Base-by-base conservation (phyloP, 1,284 basidiomycete genomes). In the Fomitopsis schrenkii region DNA sequence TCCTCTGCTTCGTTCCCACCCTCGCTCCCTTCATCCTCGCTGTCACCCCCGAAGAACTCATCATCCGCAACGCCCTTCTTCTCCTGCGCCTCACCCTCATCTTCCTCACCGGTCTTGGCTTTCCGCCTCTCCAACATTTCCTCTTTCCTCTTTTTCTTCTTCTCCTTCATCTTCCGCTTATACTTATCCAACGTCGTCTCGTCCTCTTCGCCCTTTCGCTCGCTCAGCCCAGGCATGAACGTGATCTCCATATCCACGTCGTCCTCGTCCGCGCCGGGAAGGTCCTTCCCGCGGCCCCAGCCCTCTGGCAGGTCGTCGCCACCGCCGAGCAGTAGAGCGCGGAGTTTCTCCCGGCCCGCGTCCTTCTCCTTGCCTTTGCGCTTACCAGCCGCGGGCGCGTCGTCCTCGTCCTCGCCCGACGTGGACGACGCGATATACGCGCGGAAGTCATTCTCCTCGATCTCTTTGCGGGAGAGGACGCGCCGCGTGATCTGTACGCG, bases 241-340 rank as follows among this genome's bases (percentile, higher is more conserved):
- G 95, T 97, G 70, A 98, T 91, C 76, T 97, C 90, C 88, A 98
- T 91, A 63, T 94, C 93, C 12, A 88, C 79, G 22, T 78, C 81
- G 33, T 75, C 72, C 28, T 74, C 77, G 46, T 70, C 79, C 15
- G 71, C 52, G 15, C 52, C 35, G 2, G 52, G 52, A 3, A 54
- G 52, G 52, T 38, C 72, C 5, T 73, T 72, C 57, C 72, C 73
- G 60, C 77, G 76, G 28, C 86, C 87, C 93, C 93, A 95, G n/a
- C 93, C 91, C 68, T 93, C 91, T 0, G 90, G 89, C 57, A 92
- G 70, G 42, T 87, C 83, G 8, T 85, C 81, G 19, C 80, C 83
- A 15, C 83, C 86, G 2, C 80, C 80, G n/a, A 95, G 82, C 10
- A 96, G 77, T 17, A 95, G 74, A 5, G 82, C 81, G 33, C 94